These are phyloP conservation scores for Panaeolus papilionaceus DNA, from an alignment of 768 basidiomycete genomes.

Conservation along the genomic window DNA sequence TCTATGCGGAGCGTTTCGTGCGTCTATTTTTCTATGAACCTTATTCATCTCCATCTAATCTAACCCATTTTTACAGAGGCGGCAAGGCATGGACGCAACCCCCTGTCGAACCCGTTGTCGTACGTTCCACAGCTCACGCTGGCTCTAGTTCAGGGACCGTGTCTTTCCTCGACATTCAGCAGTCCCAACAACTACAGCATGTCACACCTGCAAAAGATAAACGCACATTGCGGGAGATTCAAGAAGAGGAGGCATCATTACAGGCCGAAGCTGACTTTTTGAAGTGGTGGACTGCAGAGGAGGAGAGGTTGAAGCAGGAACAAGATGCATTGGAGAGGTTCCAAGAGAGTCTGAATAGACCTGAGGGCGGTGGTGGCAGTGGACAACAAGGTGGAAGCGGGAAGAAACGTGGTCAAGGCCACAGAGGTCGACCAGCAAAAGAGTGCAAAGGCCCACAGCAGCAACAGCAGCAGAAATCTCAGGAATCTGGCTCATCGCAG, in stretches of 20 bases:
- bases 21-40: constrained; percentile 31
- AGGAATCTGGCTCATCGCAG: neutral
- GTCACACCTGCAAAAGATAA: constrained; percentile 50
- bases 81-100: constrained; percentile 69
- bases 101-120: constrained; percentile 53
- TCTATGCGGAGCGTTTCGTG: constrained; percentile 55
- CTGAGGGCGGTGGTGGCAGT: neutral
- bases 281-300: constrained; percentile 89
- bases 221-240: constrained; percentile 80
- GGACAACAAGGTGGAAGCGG: constrained; percentile 8
- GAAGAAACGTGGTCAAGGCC: neutral
- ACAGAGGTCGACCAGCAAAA: neutral
- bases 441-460: neutral
- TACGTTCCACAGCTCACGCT: constrained; percentile 34
- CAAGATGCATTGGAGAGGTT: constrained; percentile 38
- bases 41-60: neutral
- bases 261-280: constrained; percentile 82
- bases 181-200: constrained; percentile 68
- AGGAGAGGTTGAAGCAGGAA: constrained; percentile 68
- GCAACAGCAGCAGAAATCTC: neutral
- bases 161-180: constrained; percentile 88
- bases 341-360: constrained; percentile 19
- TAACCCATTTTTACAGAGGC: constrained; percentile 32
- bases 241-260: constrained; percentile 77
- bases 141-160: constrained; percentile 35